Percentiles rank a stretch among this genome's conserved stretches.
Conservation (phyloP, 441 rosid species). For the Biscutella laevigata region DNA sequence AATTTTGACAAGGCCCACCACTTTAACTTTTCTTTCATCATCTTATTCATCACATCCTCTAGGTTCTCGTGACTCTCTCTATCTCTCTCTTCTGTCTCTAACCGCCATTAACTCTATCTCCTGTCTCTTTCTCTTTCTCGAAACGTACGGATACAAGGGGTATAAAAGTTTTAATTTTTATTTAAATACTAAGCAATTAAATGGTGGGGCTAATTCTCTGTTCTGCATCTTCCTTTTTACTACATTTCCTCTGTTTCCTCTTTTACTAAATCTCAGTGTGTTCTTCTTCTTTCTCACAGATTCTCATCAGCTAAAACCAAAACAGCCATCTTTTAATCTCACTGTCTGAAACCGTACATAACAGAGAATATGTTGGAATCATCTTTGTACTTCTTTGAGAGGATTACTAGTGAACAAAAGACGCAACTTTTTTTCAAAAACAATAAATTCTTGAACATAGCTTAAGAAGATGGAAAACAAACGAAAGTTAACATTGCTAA, state of each 20-base stretch:
- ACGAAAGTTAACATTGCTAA: slow-evolving; percentile 7
- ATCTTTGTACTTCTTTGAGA: neutral
- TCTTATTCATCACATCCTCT: slow-evolving; percentile 25
- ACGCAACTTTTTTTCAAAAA: too few species aligned
- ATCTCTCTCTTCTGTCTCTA: slow-evolving; percentile 8
- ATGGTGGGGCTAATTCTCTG: slow-evolving; percentile 1
- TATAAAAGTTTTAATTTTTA: too few species aligned
- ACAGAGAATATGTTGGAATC: neutral
- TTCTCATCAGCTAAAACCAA: neutral
- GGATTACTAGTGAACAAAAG: neutral
- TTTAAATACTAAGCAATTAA: neutral
- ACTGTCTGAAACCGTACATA: neutral
- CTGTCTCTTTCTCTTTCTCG: neutral
- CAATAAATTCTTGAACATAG: neutral
- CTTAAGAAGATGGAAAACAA: slow-evolving; percentile 12
- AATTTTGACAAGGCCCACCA: slow-evolving; percentile 13
- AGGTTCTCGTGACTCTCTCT: slow-evolving; percentile 26
- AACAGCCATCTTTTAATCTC: neutral
- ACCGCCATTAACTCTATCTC: slow-evolving; percentile 17
- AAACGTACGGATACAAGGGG: slow-evolving; percentile 23
- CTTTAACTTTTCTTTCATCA: neutral
- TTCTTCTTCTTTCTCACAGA: slow-evolving; percentile 3
- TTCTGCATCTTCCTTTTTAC: neutral
- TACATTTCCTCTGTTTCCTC: neutral
- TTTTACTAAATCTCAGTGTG: neutral